Conservation (phyloP, 306 rosid species). For the Rubus parviflorus region DNA sequence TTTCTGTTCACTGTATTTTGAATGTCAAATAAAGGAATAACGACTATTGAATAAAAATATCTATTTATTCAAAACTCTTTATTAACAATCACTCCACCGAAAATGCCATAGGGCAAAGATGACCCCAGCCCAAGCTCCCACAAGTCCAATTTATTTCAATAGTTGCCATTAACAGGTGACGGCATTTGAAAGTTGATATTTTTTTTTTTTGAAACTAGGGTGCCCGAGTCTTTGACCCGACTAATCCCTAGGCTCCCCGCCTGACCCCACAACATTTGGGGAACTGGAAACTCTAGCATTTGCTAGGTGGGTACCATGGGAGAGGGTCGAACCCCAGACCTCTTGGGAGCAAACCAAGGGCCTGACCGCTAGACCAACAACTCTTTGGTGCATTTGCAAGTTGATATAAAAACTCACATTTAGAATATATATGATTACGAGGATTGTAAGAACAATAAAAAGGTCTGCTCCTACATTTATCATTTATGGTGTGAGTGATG, state of each 20-base stretch:
- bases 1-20: background rate
- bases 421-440: background rate
- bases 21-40: too few relatives aligned
- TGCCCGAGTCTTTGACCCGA: too few relatives aligned
- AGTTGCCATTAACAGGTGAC: background rate
- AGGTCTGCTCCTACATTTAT: background rate
- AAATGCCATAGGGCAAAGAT: background rate
- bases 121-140: background rate
- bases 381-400: too few relatives aligned
- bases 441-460: background rate
- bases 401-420: background rate
- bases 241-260: too few relatives aligned
- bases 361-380: too few relatives aligned
- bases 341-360: too few relatives aligned
- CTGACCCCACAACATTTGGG: too few relatives aligned
- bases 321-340: too few relatives aligned
- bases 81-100: background rate
- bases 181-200: background rate
- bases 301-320: too few relatives aligned
- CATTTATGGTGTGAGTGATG: background rate
- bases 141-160: background rate
- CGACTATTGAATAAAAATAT: background rate
- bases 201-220: too few relatives aligned
- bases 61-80: background rate
- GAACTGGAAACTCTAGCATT: too few relatives aligned